Evolutionary conservation across 345 rosid species (phyloP).

Genomic region (Citrus mangshanensis): DNA sequence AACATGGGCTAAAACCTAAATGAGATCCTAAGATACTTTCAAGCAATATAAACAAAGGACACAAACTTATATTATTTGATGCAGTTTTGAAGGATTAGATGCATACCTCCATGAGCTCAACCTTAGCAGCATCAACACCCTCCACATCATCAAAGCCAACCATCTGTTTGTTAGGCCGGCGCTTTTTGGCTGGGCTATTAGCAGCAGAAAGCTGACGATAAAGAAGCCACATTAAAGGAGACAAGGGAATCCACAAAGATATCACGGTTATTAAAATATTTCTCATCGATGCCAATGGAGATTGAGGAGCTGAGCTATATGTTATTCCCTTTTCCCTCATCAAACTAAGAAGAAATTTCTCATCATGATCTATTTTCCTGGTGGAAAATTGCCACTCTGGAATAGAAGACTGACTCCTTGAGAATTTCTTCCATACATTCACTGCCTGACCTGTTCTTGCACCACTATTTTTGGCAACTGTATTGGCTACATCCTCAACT

Average conservation of each 20-base stretch:
- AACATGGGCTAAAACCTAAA: background rate
- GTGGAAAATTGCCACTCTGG: slow-evolving; percentile 81
- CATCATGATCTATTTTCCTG: slow-evolving; percentile 84
- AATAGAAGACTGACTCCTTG: slow-evolving; percentile 32
- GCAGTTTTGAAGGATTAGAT: slow-evolving; percentile 10
- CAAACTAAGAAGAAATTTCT: slow-evolving; percentile 82
- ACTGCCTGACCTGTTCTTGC: slow-evolving; percentile 10
- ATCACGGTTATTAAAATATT: slow-evolving; percentile 61
- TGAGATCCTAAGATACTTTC: background rate
- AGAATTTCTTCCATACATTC: slow-evolving; percentile 32
- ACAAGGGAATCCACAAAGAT: slow-evolving; percentile 83
- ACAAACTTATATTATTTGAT: background rate
- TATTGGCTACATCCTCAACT: slow-evolving; percentile 24
- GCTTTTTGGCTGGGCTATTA: slow-evolving; percentile 77
- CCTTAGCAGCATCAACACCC: slow-evolving; percentile 92
- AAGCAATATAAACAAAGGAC: background rate
- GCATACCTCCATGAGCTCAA: slow-evolving; percentile 86
- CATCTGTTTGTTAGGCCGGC: slow-evolving; percentile 51
- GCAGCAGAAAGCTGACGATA: slow-evolving; percentile 89
- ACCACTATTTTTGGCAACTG: slow-evolving; percentile 26
- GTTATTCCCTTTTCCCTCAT: slow-evolving; percentile 87
- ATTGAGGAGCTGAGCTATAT: slow-evolving; percentile 89
- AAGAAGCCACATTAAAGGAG: slow-evolving; percentile 95
- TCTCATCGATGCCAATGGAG: slow-evolving; percentile 67
- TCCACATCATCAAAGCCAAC: slow-evolving; percentile 89